Percentiles rank a stretch among this genome's conserved stretches.
Conservation (phyloP, 208 protist genomes). For the Trypanosomatidae sp. region DNA sequence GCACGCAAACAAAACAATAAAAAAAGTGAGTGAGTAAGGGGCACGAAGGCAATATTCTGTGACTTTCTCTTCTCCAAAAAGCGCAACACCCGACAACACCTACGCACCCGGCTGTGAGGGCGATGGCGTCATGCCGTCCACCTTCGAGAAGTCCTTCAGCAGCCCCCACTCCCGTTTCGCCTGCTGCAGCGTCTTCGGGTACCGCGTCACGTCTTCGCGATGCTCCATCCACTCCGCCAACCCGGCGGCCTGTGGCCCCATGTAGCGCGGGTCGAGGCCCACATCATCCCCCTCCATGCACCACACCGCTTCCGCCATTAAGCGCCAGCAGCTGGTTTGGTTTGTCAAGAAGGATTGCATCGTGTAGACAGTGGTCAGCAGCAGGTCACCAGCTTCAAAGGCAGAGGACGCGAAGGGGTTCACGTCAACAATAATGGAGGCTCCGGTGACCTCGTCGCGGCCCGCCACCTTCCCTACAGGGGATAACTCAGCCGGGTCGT, state of each 20-base stretch:
- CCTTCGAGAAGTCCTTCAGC: conserved; percentile 17
- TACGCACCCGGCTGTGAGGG: no score
- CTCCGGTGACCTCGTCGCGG: no score
- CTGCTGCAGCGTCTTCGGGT: conserved; percentile 57
- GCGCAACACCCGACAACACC: no score
- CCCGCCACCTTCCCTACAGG: no score
- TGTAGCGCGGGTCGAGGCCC: conserved; percentile 78
- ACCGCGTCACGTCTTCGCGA: conserved; percentile 45
- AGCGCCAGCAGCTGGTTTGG: conserved; percentile 61
- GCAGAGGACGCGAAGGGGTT: conserved; percentile 69
- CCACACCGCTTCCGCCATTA: conserved; percentile 79
- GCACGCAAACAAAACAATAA: no score
- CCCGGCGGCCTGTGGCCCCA: conserved; percentile 51
- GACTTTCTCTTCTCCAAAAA: no score
- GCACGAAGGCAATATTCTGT: no score
- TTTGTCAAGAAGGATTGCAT: conserved; percentile 86
- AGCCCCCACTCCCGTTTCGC: conserved; percentile 80
- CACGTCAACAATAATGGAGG: conserved; percentile 61
- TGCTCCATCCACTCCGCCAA: conserved; percentile 50
- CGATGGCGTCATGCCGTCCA: background rate
- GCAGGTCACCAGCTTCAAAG: conserved; percentile 73
- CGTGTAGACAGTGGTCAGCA: conserved; percentile 85
- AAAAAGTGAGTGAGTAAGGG: no score
- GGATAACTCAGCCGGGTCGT: no score
- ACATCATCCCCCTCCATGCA: conserved; percentile 88